These are phyloP conservation scores for Podila verticillata DNA, from an alignment of 192 early-diverging fungal species.

Conservation along the genomic window DNA sequence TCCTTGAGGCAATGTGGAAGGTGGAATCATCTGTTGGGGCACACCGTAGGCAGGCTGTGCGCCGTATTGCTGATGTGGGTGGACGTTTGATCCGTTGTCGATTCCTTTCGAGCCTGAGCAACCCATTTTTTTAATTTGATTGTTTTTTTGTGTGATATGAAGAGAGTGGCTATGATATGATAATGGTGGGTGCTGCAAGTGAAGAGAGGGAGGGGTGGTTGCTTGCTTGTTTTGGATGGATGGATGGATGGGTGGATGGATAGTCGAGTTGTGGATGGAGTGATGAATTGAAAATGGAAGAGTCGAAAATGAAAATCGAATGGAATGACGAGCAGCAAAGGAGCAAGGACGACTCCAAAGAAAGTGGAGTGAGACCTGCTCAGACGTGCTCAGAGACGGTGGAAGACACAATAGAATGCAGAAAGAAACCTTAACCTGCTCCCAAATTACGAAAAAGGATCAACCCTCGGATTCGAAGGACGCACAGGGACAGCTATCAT, in stretches of 20 bases:
- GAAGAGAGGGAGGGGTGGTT: background rate
- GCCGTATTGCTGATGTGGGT: slow-evolving; percentile 5
- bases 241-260: no score
- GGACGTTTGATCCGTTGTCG: background rate
- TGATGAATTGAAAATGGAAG: no score
- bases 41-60: slow-evolving; percentile 19
- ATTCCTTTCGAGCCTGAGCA: slow-evolving; percentile 22
- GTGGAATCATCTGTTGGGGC: slow-evolving; percentile 27
- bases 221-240: no score
- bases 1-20: slow-evolving; percentile 46
- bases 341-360: background rate
- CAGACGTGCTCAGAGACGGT: no score
- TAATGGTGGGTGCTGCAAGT: no score
- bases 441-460: no score
- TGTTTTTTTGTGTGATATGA: background rate
- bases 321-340: background rate
- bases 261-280: background rate
- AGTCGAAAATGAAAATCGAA: background rate
- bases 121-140: slow-evolving; percentile 22
- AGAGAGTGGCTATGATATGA: no score
- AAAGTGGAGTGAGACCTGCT: background rate
- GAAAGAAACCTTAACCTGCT: no score
- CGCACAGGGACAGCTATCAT: no score
- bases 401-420: no score
- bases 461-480: no score